Base-by-base conservation (phyloP, 139 green algal species). In the Coelastrella sp. region DNA sequence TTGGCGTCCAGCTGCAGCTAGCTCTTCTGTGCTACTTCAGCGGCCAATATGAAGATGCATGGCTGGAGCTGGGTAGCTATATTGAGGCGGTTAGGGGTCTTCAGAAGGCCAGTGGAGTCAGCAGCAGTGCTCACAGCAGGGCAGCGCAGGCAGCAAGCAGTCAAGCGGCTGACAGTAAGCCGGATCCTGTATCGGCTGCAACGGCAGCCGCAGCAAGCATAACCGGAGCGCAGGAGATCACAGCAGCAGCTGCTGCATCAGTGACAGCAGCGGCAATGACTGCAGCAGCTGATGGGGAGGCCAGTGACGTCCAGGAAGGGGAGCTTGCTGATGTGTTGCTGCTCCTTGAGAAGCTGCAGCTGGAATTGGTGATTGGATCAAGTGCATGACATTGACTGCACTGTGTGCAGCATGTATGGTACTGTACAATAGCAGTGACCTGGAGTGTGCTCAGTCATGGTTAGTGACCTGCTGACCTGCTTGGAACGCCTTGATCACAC, bases 21-120 rank as follows among this genome's bases (percentile, higher is more conserved):
- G 94, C 87, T 3, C 89, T 97, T 76, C 87, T 97, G 86, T 89
- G 91, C 8, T 96, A 96, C 91, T 95, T 95, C 73, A 73, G 71
- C 13, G 83, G 92, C 3, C 54, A 90, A 54, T 94, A 93, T 66
- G 91, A 94, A 76, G 93, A 95, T 57, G 94, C 95, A 6, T 95
- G 90, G 87, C 89, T 94, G 6, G 93, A 95, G 87, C 85, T 95
- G 47, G 91, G 91, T 0, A 89, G 92, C 54, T 91, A 83, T 57
- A 14, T 95, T 22, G 93, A 95, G 83, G 23, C 80, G 16, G 74
- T 82, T n/a, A 54, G 47, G 7, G 58, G 14, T 8, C 17, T 76
- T 8, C 68, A 76, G 17, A 23, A 14, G 8, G 68, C 68, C 68
- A 76, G 68, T 76, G 7, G 68, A 10, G 59, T 47, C 22, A 58